Percentiles rank a stretch among this genome's conserved stretches.
These are phyloP conservation scores for Aspergillus intermedius DNA, from an alignment of 2,329 filamentous ascomycete species.

Conservation along the genomic window DNA sequence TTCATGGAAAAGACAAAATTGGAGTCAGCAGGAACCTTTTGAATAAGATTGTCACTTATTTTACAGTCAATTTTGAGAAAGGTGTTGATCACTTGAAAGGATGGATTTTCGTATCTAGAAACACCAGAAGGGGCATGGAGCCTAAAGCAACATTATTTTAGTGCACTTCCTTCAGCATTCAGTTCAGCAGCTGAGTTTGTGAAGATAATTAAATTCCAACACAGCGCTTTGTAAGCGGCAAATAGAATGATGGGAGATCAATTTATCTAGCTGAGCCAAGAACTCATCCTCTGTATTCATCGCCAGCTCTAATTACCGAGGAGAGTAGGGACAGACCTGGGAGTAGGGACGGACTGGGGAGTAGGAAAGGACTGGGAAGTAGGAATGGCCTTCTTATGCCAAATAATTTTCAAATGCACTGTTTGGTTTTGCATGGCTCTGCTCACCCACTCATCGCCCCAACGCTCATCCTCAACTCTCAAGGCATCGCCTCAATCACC, in stretches of 20 bases:
- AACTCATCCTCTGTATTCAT: too few relatives aligned
- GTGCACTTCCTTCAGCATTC: constrained; percentile 4
- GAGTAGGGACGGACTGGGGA: not conserved
- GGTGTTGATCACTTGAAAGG: not conserved
- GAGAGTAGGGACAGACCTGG: not conserved
- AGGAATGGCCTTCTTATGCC: too few relatives aligned
- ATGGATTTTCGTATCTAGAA: constrained; percentile 5
- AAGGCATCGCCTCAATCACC: too few relatives aligned
- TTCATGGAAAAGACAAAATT: not conserved
- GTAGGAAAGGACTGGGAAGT: too few relatives aligned
- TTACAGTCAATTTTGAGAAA: not conserved
- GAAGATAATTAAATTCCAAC: not conserved
- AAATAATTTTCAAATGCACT: too few relatives aligned
- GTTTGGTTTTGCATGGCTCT: too few relatives aligned
- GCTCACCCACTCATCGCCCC: too few relatives aligned
- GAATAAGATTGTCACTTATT: not conserved
- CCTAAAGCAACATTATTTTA: constrained; percentile 8
- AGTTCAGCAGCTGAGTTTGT: not conserved
- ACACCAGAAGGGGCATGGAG: constrained; percentile 7
- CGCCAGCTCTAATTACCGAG: not conserved
- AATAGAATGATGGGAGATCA: too few relatives aligned
- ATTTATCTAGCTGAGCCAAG: too few relatives aligned
- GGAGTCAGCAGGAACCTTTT: not conserved
- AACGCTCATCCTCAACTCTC: too few relatives aligned
- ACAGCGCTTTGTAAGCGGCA: too few relatives aligned